Base-by-base conservation (phyloP, 139 green algal species). In the Micractinium sp. region DNA sequence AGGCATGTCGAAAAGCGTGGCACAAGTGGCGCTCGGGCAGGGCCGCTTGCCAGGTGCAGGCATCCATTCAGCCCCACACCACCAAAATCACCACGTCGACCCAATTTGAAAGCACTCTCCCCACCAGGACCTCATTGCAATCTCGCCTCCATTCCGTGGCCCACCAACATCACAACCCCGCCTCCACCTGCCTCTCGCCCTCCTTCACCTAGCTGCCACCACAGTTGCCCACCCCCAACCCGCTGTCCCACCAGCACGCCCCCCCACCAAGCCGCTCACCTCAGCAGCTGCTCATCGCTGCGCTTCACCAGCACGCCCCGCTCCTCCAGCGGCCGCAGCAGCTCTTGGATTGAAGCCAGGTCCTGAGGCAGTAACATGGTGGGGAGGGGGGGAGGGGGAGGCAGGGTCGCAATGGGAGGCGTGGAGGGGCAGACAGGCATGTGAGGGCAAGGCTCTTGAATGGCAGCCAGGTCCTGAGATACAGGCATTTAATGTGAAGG, bases 281-380 rank as follows among this genome's bases (percentile, higher is more conserved):
- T 83, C 69, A 85, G 19, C 31, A 97, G 81, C 53, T 94, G 85
- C 56, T 93, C 86, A 14, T 78, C 63, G 19, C 85, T 87, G 36
- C 95, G 91, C 2, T 39, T 53, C 12, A 93, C 86, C 22, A 94
- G 88, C 41, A 94, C 91, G 25, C 94, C 95, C n/a, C 86, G 90
- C 53, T 91, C 76, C 63, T 93, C 92, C 80, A 97, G 90, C 31
- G 95, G 95, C 36, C 87, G 36, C 83, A 97, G 93, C 85, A 97
- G 90, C 67, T 89, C 86, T 20, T 89, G 71, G 71, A 97, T 94
- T 35, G 86, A 88, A 27, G 94, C 88, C 41, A 98, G 85, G 86
- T 99, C 96, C 33, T 78, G 74, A n/a, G 13, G n/a, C 33, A 22
- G n/a, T n/a, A 1, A 31, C 27, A 33, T 0, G 13, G 27, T 9